Evolutionary conservation across 2,329 filamentous ascomycete species (phyloP), one percentile per base, ranked within the genome.

Genomic region (Alternaria triticina): DNA sequence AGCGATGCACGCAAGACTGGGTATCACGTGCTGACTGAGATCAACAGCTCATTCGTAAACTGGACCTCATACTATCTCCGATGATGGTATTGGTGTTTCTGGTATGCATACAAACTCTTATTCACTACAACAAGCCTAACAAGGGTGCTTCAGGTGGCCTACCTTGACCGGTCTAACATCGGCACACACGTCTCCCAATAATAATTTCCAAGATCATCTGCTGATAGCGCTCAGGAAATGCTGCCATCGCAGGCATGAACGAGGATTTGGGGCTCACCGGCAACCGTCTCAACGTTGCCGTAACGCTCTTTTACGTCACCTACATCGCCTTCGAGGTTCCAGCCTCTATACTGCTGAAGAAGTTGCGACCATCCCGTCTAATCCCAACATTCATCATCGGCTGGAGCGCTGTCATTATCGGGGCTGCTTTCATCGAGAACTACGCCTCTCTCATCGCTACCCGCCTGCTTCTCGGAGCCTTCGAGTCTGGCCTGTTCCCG

Each of bases 71-170:
- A 3, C 80, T 86, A 46, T 79, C 81, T 5, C 84, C 84, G 0
- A 82, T 87, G 49, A 84, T 87, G 67, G 86, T 86, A 81, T 69
- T 86, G 22, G 80, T 87, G 4, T 88, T 86, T 64, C 73, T 88
- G 20, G 81, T 50, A 33, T 77, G 55, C 28, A 27, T 28, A 10
- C 33, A 12, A 40, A 13, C 28, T 10, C 15, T 10, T 9, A 23
- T 17, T 3, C n/a, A 10, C 17, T 6, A 10, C 36, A 40, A 40
- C 23, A 1, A 12, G 11, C 2, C 33, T 58, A 23, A 50, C 12
- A n/a, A 30, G n/a, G 1, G 13, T 23, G 25, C 20, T 10, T 15
- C 30, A 58, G 56, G 56, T 58, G 20, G 56, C 56, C 33, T 58
- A 58, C 23, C 56, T 58, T 10, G 86, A 88, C 72, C 80, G 86